Percentiles rank a stretch among this genome's conserved stretches.
phyloP scores from a whole-genome alignment of 208 protist genomes.

The Trypanosoma lewisi region DNA sequence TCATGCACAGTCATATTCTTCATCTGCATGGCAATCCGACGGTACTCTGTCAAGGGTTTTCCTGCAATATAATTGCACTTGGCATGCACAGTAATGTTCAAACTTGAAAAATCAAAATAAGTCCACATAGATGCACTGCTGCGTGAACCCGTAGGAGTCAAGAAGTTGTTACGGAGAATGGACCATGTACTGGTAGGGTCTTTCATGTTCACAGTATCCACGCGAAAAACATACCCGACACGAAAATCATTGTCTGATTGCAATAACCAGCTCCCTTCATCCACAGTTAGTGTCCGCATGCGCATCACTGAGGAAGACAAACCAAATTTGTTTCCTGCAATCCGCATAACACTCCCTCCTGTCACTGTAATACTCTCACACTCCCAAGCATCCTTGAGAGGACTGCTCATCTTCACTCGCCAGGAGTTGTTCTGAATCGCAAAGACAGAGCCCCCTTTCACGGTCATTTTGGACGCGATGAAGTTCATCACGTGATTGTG shows the following conservation, averaged over 20 bases:
- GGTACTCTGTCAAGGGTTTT: background rate
- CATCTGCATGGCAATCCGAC: background rate
- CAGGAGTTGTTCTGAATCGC: constrained; percentile 15
- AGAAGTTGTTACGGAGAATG: constrained; percentile 8
- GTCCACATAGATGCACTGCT: background rate
- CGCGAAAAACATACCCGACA: background rate
- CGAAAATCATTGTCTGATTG: constrained; percentile 8
- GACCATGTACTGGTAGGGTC: background rate
- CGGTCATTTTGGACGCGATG: background rate
- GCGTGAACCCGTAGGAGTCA: background rate
- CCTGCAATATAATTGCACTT: constrained; percentile 6
- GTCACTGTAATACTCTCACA: background rate
- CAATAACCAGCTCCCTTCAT: background rate
- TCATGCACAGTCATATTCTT: background rate
- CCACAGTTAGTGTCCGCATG: constrained; percentile 5
- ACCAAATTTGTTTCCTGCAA: background rate
- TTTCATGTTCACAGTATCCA: background rate
- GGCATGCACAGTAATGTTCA: constrained; percentile 1
- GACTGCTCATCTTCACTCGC: background rate
- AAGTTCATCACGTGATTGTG: background rate
- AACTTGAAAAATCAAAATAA: background rate
- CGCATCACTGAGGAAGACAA: background rate
- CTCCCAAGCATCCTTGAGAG: background rate
- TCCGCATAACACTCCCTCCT: constrained; percentile 6
- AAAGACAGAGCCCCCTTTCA: constrained; percentile 3